Evolutionary conservation across 768 basidiomycete species (phyloP), one percentile per base, ranked within the genome.

Genomic region (Lactarius quietus): DNA sequence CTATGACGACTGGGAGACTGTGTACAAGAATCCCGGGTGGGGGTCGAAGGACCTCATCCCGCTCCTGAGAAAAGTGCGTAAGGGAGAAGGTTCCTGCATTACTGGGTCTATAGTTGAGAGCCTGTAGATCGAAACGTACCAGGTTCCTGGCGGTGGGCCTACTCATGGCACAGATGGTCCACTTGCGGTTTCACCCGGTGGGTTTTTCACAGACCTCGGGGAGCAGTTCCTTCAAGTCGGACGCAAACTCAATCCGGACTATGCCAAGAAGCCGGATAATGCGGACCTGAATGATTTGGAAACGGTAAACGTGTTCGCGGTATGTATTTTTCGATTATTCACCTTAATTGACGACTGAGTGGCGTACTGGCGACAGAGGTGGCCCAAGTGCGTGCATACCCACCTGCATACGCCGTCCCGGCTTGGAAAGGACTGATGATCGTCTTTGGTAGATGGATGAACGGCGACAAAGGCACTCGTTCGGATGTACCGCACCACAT

Each of bases 1-100:
- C n/a, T n/a, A n/a, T n/a, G n/a, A n/a, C n/a, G n/a, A n/a, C n/a
- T n/a, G n/a, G n/a, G n/a, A n/a, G n/a, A n/a, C n/a, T 0, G 71
- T 77, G 1, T 73, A 83, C 38, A 77, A 76, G 3, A 87, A 88
- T 71, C 73, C 79, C 3, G 87, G 86, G 1, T 89, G 87, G 87
- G 77, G 84, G 6, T 83, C 83, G 0, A 76, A 78, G 62, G 76
- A 83, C 38, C 69, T 89, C 12, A 81, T 88, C 38, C 86, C 86
- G 0, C 74, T 87, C 15, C 67, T 86, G 38, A 82, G 77, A 67
- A 86, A 87, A 79, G 87, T 83, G 64, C 8, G 62, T 38, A 31
- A 18, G 18, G 17, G 8, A 31, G 26, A 3, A 18, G n/a, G 48
- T 17, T 15, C 5, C 12, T 26, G n/a, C n/a, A n/a, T n/a, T n/a